These are phyloP conservation scores for Metschnikowia anglica DNA, from an alignment of 805 yeast species.

Conservation along the genomic window DNA sequence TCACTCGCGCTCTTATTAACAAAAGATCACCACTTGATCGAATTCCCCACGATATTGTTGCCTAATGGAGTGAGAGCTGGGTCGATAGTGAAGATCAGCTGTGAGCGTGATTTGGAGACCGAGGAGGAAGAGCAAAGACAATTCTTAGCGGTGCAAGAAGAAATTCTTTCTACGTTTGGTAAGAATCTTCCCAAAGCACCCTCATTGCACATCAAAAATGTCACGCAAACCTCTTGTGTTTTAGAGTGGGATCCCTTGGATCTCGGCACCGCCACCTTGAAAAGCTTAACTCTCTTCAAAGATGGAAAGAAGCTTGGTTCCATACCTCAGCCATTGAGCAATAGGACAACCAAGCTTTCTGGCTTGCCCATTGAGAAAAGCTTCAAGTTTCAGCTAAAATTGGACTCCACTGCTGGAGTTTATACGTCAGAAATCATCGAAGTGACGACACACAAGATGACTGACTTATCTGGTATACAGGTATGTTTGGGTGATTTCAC, in stretches of 20 bases:
- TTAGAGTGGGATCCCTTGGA: constrained; percentile 90
- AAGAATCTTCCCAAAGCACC: constrained; percentile 71
- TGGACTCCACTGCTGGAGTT: constrained; percentile 89
- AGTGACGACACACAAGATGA: constrained; percentile 91
- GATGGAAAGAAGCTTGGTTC: constrained; percentile 71
- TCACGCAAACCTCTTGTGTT: constrained; percentile 93
- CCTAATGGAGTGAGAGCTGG: constrained; percentile 94
- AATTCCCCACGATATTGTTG: constrained; percentile 90
- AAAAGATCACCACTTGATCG: constrained; percentile 89
- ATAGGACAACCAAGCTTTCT: constrained; percentile 80
- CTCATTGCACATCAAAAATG: constrained; percentile 63
- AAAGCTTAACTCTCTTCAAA: constrained; percentile 73
- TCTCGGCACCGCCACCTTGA: constrained; percentile 78
- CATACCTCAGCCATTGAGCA: constrained; percentile 78
- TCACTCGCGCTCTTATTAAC: constrained; percentile 89
- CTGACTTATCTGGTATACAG: constrained; percentile 89
- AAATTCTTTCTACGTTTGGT: constrained; percentile 72
- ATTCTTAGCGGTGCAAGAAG: constrained; percentile 69
- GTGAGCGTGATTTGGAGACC: constrained; percentile 70
- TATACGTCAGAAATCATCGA: constrained; percentile 65
- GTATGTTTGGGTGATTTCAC: constrained; percentile 84
- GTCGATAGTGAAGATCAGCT: constrained; percentile 79
- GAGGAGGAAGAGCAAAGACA: constrained; percentile 58
- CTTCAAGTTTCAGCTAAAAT: constrained; percentile 73
- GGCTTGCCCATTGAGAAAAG: constrained; percentile 86